Evolutionary conservation across 306 rosid species (phyloP).

Genomic region (Morella rubra): DNA sequence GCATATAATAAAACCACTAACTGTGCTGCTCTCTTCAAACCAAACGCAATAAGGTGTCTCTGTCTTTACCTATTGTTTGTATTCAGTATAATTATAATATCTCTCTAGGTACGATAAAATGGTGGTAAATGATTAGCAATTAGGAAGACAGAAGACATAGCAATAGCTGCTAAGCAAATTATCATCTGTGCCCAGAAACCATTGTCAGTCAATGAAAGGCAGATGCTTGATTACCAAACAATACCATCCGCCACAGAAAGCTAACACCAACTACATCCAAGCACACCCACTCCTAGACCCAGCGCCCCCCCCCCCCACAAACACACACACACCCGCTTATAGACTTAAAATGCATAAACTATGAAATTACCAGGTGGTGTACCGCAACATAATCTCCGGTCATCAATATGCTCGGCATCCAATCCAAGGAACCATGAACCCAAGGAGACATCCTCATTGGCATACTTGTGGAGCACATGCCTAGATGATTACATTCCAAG

Average conservation of each 20-base stretch:
- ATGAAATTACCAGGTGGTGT: conserved; percentile 54
- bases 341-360: neutral
- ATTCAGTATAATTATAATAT: neutral
- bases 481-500: conserved; percentile 29
- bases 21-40: neutral
- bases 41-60: neutral
- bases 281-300: neutral
- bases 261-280: neutral
- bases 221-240: neutral
- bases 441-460: conserved; percentile 56
- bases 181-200: neutral
- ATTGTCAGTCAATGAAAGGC: neutral
- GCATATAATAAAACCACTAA: neutral
- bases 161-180: neutral
- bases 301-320: too few relatives aligned
- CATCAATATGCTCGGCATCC: conserved; percentile 62
- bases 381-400: conserved; percentile 63
- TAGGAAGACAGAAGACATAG: neutral
- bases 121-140: neutral
- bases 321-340: neutral
- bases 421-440: conserved; percentile 63
- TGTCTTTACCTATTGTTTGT: neutral
- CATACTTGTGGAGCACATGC: conserved; percentile 58
- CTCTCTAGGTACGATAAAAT: neutral
- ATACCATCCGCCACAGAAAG: neutral